Base-by-base conservation (phyloP, 2,329 filamentous ascomycete species). In the Tolypocladium tundrense region DNA sequence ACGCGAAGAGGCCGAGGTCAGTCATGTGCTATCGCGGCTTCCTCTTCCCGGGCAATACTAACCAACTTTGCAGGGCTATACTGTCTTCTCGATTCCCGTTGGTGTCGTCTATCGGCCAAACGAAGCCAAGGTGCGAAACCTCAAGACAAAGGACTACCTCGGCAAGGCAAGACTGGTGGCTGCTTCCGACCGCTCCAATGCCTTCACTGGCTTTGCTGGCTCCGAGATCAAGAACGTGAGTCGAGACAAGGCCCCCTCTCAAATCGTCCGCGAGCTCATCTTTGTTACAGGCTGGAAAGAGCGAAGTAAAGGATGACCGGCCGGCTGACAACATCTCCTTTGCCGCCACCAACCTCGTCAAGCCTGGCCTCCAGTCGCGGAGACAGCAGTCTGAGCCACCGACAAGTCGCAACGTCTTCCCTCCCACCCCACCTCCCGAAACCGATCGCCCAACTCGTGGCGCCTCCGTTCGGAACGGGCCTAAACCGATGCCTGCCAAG, bases 341-440 rank as follows among this genome's bases (percentile, higher is more conserved):
- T 67, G 94, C 90, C 33, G 93, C 93, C 5, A 91, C 91, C 43
- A 96, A 97, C 66, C 84, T 97, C 10, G 93, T 97, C 61, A 94
- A 94, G 70, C 88, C 90, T 39, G 89, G 88, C 54, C 78, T 97
- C 40, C 82, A 83, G 64, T 93, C 88, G 68, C 85, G 89, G 63
- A 83, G 88, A 67, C 90, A 95, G 67, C 90, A 94, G 68, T 94
- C 90, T 21, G 91, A 94, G 68, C 90, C 91, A 10, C 90, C 90
- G 0, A 77, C 85, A 62, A 84, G 83, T 69, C 86, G 91, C 66
- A 90, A 89, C 66, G 83, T 93, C 61, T 97, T 97, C 76, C 94
- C 94, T 21, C 94, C 94, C n/a, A 97, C 94, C n/a, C 94, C 94
- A 45, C 94, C 94, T 8, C 94, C 94, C 7, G 94, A 99, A 77